These are phyloP conservation scores for Angomonas deanei DNA, from an alignment of 208 protist species.

Conservation along the genomic window DNA sequence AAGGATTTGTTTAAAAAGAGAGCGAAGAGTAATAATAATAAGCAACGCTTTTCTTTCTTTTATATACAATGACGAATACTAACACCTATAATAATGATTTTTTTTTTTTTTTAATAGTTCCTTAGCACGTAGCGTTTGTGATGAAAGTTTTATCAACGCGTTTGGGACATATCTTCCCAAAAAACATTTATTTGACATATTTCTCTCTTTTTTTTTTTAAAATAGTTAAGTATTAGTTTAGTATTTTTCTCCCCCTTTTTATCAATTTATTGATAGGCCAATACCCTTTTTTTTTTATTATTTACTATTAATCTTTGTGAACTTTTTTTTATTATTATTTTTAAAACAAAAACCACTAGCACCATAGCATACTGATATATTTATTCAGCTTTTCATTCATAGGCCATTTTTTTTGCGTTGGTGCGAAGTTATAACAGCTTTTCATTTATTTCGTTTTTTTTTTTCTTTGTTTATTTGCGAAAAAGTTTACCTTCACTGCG, in stretches of 20 bases:
- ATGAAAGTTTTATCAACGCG: no score
- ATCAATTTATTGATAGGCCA: no score
- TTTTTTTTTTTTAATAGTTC: no score
- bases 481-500: background rate
- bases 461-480: background rate
- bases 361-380: background rate
- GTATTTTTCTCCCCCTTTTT: no score
- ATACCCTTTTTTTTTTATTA: slow-evolving; percentile 7
- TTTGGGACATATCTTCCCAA: no score
- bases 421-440: slow-evolving; percentile 4
- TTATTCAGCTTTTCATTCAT: slow-evolving; percentile 8
- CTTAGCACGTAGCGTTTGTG: no score
- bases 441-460: slow-evolving; percentile 4
- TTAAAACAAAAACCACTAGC: background rate
- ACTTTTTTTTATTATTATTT: slow-evolving; percentile 7
- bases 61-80: no score
- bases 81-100: no score
- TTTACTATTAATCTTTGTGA: background rate
- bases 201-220: no score
- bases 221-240: background rate
- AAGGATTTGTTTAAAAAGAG: slow-evolving; percentile 1
- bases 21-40: no score
- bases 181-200: no score
- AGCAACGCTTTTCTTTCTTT: no score
- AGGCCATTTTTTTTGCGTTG: background rate